Evolutionary conservation across 352 stramenopile genomes (phyloP), one percentile per base, ranked within the genome.

Genomic region (Thalassiosira gravida): DNA sequence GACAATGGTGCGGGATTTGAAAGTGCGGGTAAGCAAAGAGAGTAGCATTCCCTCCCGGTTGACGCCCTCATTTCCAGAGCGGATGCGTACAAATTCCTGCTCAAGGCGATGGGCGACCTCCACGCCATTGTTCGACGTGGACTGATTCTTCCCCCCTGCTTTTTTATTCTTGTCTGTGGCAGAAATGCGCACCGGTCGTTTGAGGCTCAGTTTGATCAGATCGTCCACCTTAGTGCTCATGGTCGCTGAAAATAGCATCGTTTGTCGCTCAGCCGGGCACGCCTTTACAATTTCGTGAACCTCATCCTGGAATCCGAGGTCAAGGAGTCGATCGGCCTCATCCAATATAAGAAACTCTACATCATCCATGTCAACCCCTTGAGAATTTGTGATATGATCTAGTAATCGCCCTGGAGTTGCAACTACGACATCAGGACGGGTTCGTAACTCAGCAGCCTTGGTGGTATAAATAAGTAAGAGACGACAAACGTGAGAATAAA

Each of bases 81-180:
- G 96, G 70, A 99, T 95, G 64, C 96, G 94, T 25, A 99, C 95
- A 77, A 99, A 99, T 92, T 99, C 98, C 82, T 99, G 97, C 68
- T 98, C 95, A 32, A 99, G 85, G 32, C 97, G 80, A 66, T 95
- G 95, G 24, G 96, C 96, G 79, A 99, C 97, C 89, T 98, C 96
- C 42, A 94, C 76, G 20, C 69, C 55, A 57, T 75, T 68, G 39
- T 73, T 58, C 16, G 50, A 69, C 6, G 72, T 49, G 22, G 59
- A 42, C 25, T 5, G 5, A 39, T 39, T 39, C 32, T 72, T 18
- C 3, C 62, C 61, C 3, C 62, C 61, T 8, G 52, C 5, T 11
- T 39, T 74, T 35, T 85, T 87, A 25, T 56, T 66, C 49, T 89
- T 89, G 57, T 88, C 95, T 95, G 53, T 98, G 59, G 96, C 97